Evolutionary conservation across 192 early-diverging fungal genomes (phyloP), one percentile per base, ranked within the genome.

Genomic region (Umbelopsis sp.): DNA sequence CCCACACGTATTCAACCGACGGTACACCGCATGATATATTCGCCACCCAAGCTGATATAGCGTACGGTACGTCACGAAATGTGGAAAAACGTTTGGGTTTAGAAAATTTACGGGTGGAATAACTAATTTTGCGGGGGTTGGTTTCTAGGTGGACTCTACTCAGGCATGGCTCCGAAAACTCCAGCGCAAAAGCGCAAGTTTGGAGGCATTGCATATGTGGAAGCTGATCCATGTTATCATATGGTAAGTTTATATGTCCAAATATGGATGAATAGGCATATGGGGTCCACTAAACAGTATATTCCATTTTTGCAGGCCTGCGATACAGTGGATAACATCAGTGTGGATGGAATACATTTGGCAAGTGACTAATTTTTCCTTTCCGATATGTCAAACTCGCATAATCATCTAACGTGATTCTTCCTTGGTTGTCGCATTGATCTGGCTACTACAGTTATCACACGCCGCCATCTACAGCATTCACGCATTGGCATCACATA

Each of bases 141-240:
- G 76, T 21, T 30, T 30, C 27, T 30, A 61, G 55, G 55, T 61
- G 55, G 55, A 18, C 55, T 61, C 15, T 61, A 61, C 16, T 33
- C 55, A 6, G 55, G 55, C 27, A 61, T 61, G 55, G 55, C 27
- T 18, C 55, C 55, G 23, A 91, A 91, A 82, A 82, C 85, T 1
- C 81, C 74, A 45, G 78, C 79, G 9, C 79, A 88, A 66, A 81
- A 85, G 10, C 72, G 64, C 5, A 72, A 66, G 20, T 86, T 86
- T 44, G 87, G 89, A 44, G 89, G 89, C 12, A 73, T 91, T 69
- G 87, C 89, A 0, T 82, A 87, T 41, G 86, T 86, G 0, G 75
- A 87, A 18, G 74, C 87, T 44, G 89, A 91, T 21, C 82, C 89
- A 27, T 91, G 89, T 77, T 88, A 91, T 66, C 89, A 91, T 61